Base-by-base conservation (phyloP, 1,284 basidiomycete genomes). In the Earliella scabrosa region DNA sequence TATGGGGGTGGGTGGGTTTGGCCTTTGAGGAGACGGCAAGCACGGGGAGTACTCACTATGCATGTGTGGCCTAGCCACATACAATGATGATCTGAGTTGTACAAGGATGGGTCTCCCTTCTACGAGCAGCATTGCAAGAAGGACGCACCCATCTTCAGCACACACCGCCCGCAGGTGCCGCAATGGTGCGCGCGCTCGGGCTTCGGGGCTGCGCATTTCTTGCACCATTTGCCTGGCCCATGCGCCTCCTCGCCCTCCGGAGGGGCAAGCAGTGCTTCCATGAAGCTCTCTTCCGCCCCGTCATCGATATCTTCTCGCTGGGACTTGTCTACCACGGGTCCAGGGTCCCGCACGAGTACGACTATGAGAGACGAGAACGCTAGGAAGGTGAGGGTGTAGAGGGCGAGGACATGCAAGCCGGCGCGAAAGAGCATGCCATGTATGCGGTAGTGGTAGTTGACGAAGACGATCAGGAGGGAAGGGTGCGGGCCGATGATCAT, bases 1-100 rank as follows among this genome's bases (percentile, higher is more conserved):
- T 92, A 60, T n/a, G n/a, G n/a, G n/a, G n/a, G n/a, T n/a, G n/a
- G n/a, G n/a, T n/a, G n/a, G n/a, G n/a, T n/a, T n/a, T n/a, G n/a
- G n/a, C n/a, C n/a, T n/a, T n/a, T n/a, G n/a, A n/a, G n/a, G n/a
- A n/a, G n/a, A n/a, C n/a, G 13, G 14, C 7, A 3, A 14, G 38
- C 27, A 40, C 45, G 18, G 27, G 4, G 24, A 20, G 26, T 35
- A 77, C 86, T 68, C 68, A 90, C 90, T 49, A 96, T 82, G 71
- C 93, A 96, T 68, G 82, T 88, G 50, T 78, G 75, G 36, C 85
- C 90, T 14, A 95, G 75, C 93, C 93, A 96, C 3, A 88, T 88
- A 68, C 93, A 96, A 68, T 96, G 93, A 69, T 95, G 93, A 70
- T 96, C 93, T 92, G 38, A 7, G 18, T 23, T 5, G n/a, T 24